A percentile compares a stretch with the other conserved stretches of the same genome.
Conservation (phyloP, 75 land plant species). For the Selaginella tamariscina region DNA sequence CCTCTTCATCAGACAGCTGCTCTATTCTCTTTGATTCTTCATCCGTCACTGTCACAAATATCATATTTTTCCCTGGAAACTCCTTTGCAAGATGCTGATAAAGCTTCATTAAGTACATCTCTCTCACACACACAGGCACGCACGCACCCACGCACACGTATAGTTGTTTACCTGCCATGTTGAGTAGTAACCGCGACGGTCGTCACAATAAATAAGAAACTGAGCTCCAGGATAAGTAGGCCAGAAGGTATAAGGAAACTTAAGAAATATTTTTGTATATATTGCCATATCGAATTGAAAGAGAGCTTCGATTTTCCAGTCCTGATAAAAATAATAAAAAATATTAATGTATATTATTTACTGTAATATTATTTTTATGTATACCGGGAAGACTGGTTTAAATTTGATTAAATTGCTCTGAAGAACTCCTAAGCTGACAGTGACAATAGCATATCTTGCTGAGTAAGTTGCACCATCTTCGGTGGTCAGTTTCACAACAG, state of each 20-base stretch:
- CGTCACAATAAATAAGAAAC: constrained; percentile 4
- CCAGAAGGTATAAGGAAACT: constrained; percentile 8
- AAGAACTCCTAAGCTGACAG: constrained; percentile 2
- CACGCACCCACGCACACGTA: too few relatives aligned
- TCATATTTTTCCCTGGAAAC: constrained; percentile 1
- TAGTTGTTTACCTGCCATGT: constrained; percentile 7
- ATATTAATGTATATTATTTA: background rate
- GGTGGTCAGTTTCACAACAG: background rate
- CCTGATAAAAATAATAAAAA: background rate
- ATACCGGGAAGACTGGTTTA: background rate
- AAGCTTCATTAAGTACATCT: background rate
- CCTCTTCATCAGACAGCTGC: background rate
- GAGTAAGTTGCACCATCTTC: background rate
- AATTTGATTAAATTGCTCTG: constrained; percentile 10
- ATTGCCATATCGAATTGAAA: constrained; percentile 6
- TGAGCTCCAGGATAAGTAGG: constrained; percentile 7
- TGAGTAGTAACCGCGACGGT: background rate
- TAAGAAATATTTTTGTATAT: constrained; percentile 3
- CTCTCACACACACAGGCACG: background rate
- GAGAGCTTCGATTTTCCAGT: constrained; percentile 9
- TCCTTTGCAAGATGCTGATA: constrained; percentile 7
- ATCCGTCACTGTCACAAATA: constrained; percentile 7
- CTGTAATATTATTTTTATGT: background rate
- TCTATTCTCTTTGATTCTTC: constrained; percentile 1
- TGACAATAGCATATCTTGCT: background rate